Conservation (phyloP, 2,329 filamentous ascomycete genomes). For the Fusarium beomiforme region DNA sequence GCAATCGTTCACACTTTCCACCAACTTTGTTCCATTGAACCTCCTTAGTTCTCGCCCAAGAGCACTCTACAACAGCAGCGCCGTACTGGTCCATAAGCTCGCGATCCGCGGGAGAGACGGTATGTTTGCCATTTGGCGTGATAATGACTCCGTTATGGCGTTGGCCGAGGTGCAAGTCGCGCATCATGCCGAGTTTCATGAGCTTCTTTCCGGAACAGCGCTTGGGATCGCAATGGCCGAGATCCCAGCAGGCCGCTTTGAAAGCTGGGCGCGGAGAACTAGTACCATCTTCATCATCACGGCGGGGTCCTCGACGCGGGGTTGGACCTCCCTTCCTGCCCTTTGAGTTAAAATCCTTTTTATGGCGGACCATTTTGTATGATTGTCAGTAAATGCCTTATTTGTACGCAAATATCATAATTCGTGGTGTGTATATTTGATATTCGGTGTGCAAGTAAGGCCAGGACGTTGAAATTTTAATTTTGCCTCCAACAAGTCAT, state of each 20-base stretch:
- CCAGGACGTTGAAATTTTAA: conserved; percentile 6
- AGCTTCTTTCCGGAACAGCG: conserved; percentile 95
- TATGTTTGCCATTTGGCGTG: conserved; percentile 90
- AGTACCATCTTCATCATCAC: conserved; percentile 50
- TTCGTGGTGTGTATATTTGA: background rate
- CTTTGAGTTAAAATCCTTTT: conserved; percentile 82
- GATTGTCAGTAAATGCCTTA: background rate
- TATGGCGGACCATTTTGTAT: conserved; percentile 85
- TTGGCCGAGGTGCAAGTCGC: conserved; percentile 90
- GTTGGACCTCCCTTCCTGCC: conserved; percentile 74
- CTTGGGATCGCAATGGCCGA: conserved; percentile 97
- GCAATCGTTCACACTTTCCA: conserved; percentile 87
- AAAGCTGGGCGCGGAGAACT: conserved; percentile 63
- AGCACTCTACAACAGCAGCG: conserved; percentile 96
- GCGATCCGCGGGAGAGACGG: conserved; percentile 84
- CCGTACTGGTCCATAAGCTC: conserved; percentile 87
- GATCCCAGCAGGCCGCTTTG: conserved; percentile 97
- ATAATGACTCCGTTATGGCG: conserved; percentile 93
- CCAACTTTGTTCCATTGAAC: conserved; percentile 92
- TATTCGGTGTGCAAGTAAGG: background rate
- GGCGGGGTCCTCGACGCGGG: conserved; percentile 62
- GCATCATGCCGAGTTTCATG: conserved; percentile 92
- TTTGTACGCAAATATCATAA: background rate
- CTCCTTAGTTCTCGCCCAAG: conserved; percentile 92
- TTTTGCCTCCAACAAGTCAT: conserved; percentile 13